Evolutionary conservation across 352 stramenopile genomes (phyloP), one percentile per base, ranked within the genome.

Genomic region (Globisporangium paddicum): DNA sequence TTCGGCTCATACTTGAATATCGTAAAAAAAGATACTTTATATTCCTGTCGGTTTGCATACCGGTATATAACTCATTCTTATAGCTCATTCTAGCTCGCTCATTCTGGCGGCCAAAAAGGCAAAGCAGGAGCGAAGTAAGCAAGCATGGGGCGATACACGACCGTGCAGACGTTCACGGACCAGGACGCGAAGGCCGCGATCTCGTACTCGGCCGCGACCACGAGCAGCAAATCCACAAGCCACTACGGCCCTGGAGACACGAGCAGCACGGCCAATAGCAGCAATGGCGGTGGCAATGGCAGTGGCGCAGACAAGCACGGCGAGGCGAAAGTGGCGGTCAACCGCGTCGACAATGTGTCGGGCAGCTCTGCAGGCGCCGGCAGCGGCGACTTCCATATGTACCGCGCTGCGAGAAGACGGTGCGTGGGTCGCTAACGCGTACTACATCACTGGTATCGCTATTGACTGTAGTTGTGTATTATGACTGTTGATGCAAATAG

Each of bases 361-460:
- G 96, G 96, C 32, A 98, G 89, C 59, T 94, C 87, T 0, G 94
- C 95, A 0, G 96, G 96, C 44, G 95, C 96, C 14, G 93, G 95
- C 6, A 98, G 88, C 21, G 94, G 96, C 50, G 96, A 99, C 45
- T 99, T 99, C 69, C 96, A 99, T 82, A 93, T 97, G 64, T 99
- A 99, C 66, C 89, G 95, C 41, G 91, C 96, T n/a, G 74, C 93
- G 0, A 80, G 96, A 18, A 86, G 94, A 75, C 62, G 83, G 83
- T 90, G 45, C 16, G 59, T 57, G 6, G n/a, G 3, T 13, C 23
- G 8, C 18, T 8, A 6, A 6, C 19, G 44, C 14, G 32, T 23
- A 7, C 18, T 28, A 16, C 11, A 21, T 14, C 34, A 13, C 23
- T 16, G 1, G 5, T 13, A 6, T 50, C 23, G 3, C 32, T 47